Evolutionary conservation across 345 rosid species (phyloP).

Genomic region (Anacardium occidentale): DNA sequence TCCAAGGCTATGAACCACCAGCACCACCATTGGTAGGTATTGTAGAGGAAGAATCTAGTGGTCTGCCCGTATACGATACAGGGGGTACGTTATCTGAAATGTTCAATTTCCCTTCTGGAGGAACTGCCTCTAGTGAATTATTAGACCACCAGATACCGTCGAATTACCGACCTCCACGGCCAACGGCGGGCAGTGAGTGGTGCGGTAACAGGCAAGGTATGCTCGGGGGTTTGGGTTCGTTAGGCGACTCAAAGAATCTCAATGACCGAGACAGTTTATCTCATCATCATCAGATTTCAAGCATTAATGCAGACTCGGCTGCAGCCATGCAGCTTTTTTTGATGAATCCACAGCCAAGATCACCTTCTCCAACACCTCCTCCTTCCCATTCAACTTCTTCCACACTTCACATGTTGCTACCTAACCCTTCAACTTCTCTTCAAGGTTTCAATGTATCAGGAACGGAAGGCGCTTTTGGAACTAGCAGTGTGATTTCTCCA

Average conservation of each 20-base stretch:
- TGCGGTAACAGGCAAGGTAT: slow-evolving; percentile 39
- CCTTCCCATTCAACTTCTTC: slow-evolving; percentile 46
- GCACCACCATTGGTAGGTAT: slow-evolving; percentile 53
- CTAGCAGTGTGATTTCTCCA: slow-evolving; percentile 40
- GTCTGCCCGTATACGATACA: slow-evolving; percentile 63
- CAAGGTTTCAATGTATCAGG: slow-evolving; percentile 42
- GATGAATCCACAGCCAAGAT: slow-evolving; percentile 82
- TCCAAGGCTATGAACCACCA: slow-evolving; percentile 39
- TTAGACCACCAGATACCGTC: slow-evolving; percentile 33
- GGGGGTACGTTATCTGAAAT: slow-evolving; percentile 94
- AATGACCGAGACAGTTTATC: slow-evolving; percentile 30
- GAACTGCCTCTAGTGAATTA: slow-evolving; percentile 36
- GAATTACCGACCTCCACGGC: slow-evolving; percentile 28
- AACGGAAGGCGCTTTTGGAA: slow-evolving; percentile 30
- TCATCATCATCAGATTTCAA: slow-evolving; percentile 57
- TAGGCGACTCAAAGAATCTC: slow-evolving; percentile 36
- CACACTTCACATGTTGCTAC: slow-evolving; percentile 86
- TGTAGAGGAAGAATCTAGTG: slow-evolving; percentile 48
- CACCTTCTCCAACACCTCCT: slow-evolving; percentile 59
- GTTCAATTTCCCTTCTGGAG: slow-evolving; percentile 72
- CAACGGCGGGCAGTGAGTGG: slow-evolving; percentile 39
- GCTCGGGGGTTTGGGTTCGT: slow-evolving; percentile 32
- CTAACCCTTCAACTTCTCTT: slow-evolving; percentile 56
- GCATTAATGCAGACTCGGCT: slow-evolving; percentile 65
- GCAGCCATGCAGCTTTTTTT: slow-evolving; percentile 93